Evolutionary conservation across 2,329 filamentous ascomycete species (phyloP).

Genomic region (Fusarium secorum): DNA sequence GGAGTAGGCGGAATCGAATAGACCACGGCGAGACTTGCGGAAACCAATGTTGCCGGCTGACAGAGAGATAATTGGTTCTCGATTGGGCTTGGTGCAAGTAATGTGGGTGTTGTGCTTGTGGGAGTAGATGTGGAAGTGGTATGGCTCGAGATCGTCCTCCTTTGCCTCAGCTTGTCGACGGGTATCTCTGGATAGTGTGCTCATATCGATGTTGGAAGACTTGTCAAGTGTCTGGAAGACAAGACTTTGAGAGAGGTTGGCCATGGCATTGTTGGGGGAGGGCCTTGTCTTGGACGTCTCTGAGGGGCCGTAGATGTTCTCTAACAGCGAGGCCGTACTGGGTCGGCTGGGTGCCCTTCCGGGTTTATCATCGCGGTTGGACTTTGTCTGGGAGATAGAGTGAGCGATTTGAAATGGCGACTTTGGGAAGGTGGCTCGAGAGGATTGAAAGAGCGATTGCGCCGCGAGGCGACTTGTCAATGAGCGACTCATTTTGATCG

Average conservation of each 20-base stretch:
- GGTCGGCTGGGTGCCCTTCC: slow-evolving; percentile 38
- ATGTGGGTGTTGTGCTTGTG: slow-evolving; percentile 97
- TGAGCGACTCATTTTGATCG: slow-evolving; percentile 54
- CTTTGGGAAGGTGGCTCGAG: slow-evolving; percentile 35
- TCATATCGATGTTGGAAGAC: slow-evolving; percentile 46
- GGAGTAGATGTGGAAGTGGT: slow-evolving; percentile 86
- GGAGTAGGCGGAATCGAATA: slow-evolving; percentile 93
- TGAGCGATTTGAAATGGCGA: slow-evolving; percentile 40
- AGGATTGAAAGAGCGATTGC: slow-evolving; percentile 46
- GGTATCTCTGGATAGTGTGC: slow-evolving; percentile 40
- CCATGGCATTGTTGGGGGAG: slow-evolving; percentile 44
- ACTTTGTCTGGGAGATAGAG: slow-evolving; percentile 52
- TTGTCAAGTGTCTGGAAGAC: slow-evolving; percentile 51
- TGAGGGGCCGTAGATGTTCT: slow-evolving; percentile 46
- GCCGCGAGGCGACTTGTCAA: slow-evolving; percentile 54
- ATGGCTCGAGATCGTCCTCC: slow-evolving; percentile 64
- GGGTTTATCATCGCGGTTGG: slow-evolving; percentile 41
- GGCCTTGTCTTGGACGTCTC: slow-evolving; percentile 25
- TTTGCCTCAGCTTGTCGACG: slow-evolving; percentile 36
- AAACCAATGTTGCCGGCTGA: slow-evolving; percentile 93
- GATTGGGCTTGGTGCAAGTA: slow-evolving; percentile 84
- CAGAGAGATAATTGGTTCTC: slow-evolving; percentile 79
- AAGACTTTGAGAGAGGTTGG: slow-evolving; percentile 48
- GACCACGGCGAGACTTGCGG: slow-evolving; percentile 77
- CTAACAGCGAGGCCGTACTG: slow-evolving; percentile 44